Conservation (phyloP, 2,329 filamentous ascomycete genomes). For the Sporothrix euskadiensis region DNA sequence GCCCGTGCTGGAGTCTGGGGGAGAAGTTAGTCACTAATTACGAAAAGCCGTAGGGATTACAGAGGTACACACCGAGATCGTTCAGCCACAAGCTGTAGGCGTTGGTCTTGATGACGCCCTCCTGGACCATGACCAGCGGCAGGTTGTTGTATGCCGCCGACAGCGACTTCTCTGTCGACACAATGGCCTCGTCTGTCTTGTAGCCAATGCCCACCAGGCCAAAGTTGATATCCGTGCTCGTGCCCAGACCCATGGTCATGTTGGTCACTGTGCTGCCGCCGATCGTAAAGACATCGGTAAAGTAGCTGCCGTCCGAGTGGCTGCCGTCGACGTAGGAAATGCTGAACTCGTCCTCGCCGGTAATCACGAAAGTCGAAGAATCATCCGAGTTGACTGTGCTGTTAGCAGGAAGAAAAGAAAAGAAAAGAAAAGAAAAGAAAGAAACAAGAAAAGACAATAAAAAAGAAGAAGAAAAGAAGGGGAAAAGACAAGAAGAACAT, state of each 20-base stretch:
- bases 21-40: constrained; percentile 31
- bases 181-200: constrained; percentile 54
- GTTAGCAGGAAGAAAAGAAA: constrained; percentile 3
- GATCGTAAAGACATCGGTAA: constrained; percentile 58
- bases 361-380: constrained; percentile 51
- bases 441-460: too few species aligned
- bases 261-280: constrained; percentile 54
- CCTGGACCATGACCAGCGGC: constrained; percentile 62
- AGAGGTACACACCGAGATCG: constrained; percentile 44
- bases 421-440: neutral
- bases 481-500: too few species aligned
- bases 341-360: constrained; percentile 50
- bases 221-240: constrained; percentile 55
- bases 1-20: constrained; percentile 58
- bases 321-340: constrained; percentile 65
- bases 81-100: constrained; percentile 73
- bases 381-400: constrained; percentile 46
- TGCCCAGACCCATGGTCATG: constrained; percentile 60
- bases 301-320: constrained; percentile 58
- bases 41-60: neutral
- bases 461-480: too few species aligned
- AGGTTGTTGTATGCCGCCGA: constrained; percentile 56
- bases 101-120: constrained; percentile 63
- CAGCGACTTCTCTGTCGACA: constrained; percentile 36
- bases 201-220: constrained; percentile 65